These are phyloP conservation scores for Gracilaria gracilis DNA, from an alignment of 23 red algal species.

Conservation along the genomic window DNA sequence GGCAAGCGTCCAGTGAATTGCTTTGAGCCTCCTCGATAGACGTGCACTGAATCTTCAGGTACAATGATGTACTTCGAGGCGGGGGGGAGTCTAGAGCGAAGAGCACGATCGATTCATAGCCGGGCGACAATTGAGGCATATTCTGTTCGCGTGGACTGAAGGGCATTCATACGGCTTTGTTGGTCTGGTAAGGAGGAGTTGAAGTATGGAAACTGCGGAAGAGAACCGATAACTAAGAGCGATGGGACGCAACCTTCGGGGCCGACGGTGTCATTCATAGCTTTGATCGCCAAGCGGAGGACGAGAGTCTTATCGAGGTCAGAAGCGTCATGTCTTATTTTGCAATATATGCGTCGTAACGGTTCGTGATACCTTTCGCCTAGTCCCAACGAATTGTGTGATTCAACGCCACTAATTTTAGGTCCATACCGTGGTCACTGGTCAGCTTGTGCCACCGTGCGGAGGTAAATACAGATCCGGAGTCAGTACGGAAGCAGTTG, in stretches of 20 bases:
- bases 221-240: conserved; percentile 8
- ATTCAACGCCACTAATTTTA: conserved; percentile 22
- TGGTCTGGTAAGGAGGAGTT: background rate
- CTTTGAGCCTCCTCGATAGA: conserved; percentile 27
- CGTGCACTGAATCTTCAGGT: background rate
- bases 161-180: background rate
- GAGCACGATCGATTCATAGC: conserved; percentile 11
- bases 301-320: background rate
- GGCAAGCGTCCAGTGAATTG: conserved; percentile 26
- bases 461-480: background rate
- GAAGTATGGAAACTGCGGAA: background rate
- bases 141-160: background rate
- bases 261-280: conserved; percentile 61
- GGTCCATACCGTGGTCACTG: background rate
- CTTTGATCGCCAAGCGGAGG: conserved; percentile 33
- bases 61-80: conserved; percentile 13
- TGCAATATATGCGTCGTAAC: background rate
- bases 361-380: conserved; percentile 27
- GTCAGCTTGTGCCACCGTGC: background rate
- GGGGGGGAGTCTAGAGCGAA: background rate
- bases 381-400: background rate
- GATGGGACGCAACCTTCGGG: conserved; percentile 22
- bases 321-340: conserved; percentile 7
- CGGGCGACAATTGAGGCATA: conserved; percentile 13
- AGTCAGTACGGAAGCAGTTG: background rate